Evolutionary conservation across 805 yeast genomes (phyloP), one percentile per base, ranked within the genome.

Genomic region (Jamesozyma rosinii): DNA sequence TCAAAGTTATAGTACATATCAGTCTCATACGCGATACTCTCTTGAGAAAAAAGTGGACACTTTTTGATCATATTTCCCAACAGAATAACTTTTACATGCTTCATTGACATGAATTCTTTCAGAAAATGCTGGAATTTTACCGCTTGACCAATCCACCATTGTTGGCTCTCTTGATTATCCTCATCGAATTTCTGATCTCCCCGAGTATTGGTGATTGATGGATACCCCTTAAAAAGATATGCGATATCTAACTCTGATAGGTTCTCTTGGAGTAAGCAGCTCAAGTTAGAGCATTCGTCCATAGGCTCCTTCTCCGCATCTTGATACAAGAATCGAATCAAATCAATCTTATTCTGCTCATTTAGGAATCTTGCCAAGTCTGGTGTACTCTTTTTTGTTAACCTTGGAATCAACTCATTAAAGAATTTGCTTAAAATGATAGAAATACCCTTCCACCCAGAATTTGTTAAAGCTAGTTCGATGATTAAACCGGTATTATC

Each of bases 1-100:
- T 65, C 55, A 52, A 76, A 75, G n/a, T 64, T 67, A 53, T 71
- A 79, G 50, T 60, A 59, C 6, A 50, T 51, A 44, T 78, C 83
- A 3, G 45, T 50, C 2, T 40, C 14, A 2, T 44, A 30, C 18
- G 1, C 17, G 17, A 9, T 21, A 33, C 3, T 24, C 9, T 14
- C 9, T 36, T 3, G 10, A 14, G 32, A 18, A 19, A 37, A 21
- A 19, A 42, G 19, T 20, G 38, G 5, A 29, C 35, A 37, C 37
- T 43, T 13, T 40, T 47, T 35, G 18, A 43, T 26, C 8, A 59
- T 15, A 8, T 37, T 49, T 3, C 74, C 71, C 15, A 68, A 49
- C 10, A 69, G 38, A 1, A 68, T 50, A 1, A 71, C 38, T 29
- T 65, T 52, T 36, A 69, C 37, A 42, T 72, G 74, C 0, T 51